Evolutionary conservation across 768 basidiomycete genomes (phyloP).

Genomic region (Lentinula sp.): DNA sequence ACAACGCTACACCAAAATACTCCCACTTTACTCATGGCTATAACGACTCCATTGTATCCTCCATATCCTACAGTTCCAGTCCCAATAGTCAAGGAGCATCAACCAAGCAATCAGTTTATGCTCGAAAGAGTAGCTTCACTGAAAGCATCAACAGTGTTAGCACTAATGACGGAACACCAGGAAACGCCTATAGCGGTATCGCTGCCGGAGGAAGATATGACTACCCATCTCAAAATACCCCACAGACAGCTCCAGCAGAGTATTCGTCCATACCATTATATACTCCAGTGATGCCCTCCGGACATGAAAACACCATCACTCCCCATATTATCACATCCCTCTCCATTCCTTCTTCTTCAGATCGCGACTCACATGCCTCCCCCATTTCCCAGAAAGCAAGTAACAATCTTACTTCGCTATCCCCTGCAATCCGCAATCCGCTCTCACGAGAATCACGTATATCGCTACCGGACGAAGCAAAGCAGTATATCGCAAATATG

Average conservation of each 20-base stretch:
- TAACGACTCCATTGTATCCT: slow-evolving; percentile 9
- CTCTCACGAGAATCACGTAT: slow-evolving; percentile 61
- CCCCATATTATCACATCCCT: slow-evolving; percentile 13
- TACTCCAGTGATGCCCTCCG: slow-evolving; percentile 7
- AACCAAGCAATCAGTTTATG: slow-evolving; percentile 8
- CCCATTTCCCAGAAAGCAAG: slow-evolving; percentile 15
- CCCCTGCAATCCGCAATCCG: slow-evolving; percentile 1
- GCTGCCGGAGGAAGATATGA: background rate
- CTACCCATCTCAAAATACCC: background rate
- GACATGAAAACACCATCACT: slow-evolving; percentile 13
- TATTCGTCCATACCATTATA: slow-evolving; percentile 4
- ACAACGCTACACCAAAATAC: slow-evolving; percentile 3
- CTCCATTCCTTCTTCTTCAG: slow-evolving; percentile 8
- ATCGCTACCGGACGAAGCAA: slow-evolving; percentile 73
- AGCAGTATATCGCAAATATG: slow-evolving; percentile 65
- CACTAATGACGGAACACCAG: slow-evolving; percentile 15
- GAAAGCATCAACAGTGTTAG: slow-evolving; percentile 26
- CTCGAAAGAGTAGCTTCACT: slow-evolving; percentile 31
- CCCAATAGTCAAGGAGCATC: slow-evolving; percentile 6
- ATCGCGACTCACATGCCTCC: slow-evolving; percentile 14
- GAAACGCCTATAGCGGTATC: slow-evolving; percentile 4
- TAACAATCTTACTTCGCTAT: slow-evolving; percentile 23
- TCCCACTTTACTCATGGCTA: slow-evolving; percentile 8
- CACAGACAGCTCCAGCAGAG: slow-evolving; percentile 10
- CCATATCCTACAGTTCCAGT: slow-evolving; percentile 3